A percentile compares a stretch with the other conserved stretches of the same genome.
These are phyloP conservation scores for Globisporangium alternatum DNA, from an alignment of 352 stramenopile species.

Conservation along the genomic window DNA sequence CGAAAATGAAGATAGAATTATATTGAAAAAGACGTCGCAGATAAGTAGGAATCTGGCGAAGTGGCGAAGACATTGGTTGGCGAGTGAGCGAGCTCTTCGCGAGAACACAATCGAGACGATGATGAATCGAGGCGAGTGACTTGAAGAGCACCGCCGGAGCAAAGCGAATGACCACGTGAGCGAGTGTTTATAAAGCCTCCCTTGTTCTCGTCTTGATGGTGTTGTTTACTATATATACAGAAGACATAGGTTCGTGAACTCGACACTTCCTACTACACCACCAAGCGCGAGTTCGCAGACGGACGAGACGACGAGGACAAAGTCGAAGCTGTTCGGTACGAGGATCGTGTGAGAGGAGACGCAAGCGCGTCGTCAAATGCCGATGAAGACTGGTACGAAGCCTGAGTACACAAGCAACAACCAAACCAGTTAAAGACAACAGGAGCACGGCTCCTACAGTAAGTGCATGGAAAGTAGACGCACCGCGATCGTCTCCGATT, in stretches of 20 bases:
- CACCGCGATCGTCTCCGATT: constrained; percentile 5
- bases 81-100: not conserved
- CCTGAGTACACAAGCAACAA: not conserved
- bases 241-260: not conserved
- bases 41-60: not conserved
- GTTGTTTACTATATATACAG: no score
- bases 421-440: not conserved
- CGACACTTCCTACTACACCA: not conserved
- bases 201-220: not conserved
- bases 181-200: constrained; percentile 2
- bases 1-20: constrained; percentile 15
- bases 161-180: constrained; percentile 5
- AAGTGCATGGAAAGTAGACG: not conserved
- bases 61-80: not conserved
- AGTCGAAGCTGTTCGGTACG: not conserved
- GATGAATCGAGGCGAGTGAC: not conserved
- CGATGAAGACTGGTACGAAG: constrained; percentile 8
- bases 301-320: constrained; percentile 1
- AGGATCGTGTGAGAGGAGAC: not conserved
- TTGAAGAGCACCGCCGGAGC: not conserved
- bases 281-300: constrained; percentile 10
- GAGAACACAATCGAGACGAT: not conserved
- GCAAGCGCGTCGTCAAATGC: constrained; percentile 2
- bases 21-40: constrained; percentile 11
- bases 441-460: not conserved